Conservation (phyloP, 129 eudicot genomes). For the Smallanthus sonchifolius region DNA sequence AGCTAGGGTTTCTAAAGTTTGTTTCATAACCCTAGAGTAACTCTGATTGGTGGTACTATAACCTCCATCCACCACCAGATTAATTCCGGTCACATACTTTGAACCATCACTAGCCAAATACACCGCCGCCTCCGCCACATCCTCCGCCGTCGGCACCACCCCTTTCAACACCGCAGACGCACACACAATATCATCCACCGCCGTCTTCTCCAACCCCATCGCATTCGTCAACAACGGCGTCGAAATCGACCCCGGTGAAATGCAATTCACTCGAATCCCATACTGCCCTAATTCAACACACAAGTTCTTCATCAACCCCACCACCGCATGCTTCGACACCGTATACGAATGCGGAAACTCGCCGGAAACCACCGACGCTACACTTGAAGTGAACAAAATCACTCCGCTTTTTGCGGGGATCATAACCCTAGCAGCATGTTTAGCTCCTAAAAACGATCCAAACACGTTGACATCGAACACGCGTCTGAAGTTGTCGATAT, state of each 20-base stretch:
- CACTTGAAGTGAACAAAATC: constrained; percentile 47
- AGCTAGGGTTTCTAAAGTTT: constrained; percentile 20
- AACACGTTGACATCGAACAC: constrained; percentile 64
- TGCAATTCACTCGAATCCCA: constrained; percentile 63
- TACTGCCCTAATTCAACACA: constrained; percentile 64
- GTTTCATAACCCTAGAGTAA: constrained; percentile 28
- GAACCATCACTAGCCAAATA: constrained; percentile 48
- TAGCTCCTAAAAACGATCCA: constrained; percentile 64
- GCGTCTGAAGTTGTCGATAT: constrained; percentile 46
- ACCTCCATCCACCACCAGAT: constrained; percentile 54
- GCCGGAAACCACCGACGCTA: constrained; percentile 33
- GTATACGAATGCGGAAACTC: constrained; percentile 57
- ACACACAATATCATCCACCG: constrained; percentile 41
- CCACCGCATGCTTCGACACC: constrained; percentile 61
- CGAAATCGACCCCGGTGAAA: constrained; percentile 55
- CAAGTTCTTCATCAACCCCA: constrained; percentile 59
- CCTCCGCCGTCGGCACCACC: constrained; percentile 48
- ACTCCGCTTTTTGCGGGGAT: constrained; percentile 58
- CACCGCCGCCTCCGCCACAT: constrained; percentile 57
- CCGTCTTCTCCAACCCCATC: constrained; percentile 38
- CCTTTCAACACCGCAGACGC: constrained; percentile 47
- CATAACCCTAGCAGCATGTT: constrained; percentile 78
- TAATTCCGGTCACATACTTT: constrained; percentile 39
- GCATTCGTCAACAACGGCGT: constrained; percentile 47
- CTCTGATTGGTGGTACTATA: constrained; percentile 43